A percentile compares a stretch with the other conserved stretches of the same genome.
Evolutionary conservation across 345 rosid genomes (phyloP).

Genomic region (Odontarrhena argentea): DNA sequence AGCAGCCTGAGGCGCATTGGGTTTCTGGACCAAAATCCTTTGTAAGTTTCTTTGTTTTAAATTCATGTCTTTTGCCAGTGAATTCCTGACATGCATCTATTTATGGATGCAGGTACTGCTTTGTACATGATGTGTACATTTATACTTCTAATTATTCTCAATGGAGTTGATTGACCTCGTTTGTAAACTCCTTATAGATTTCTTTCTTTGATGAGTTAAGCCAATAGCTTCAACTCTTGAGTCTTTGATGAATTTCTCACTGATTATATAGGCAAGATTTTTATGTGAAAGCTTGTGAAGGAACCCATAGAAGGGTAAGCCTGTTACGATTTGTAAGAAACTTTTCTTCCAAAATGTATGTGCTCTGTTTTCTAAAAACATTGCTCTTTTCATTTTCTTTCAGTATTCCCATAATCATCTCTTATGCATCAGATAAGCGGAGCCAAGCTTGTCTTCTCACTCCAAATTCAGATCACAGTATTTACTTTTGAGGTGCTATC

Average conservation of each 20-base stretch:
- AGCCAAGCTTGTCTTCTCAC: slow-evolving; percentile 8
- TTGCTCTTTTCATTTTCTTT: slow-evolving; percentile 13
- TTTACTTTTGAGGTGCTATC: background rate
- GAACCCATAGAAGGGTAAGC: slow-evolving; percentile 4
- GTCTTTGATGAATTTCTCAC: slow-evolving; percentile 7
- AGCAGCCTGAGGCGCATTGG: slow-evolving; percentile 17
- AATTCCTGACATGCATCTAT: slow-evolving; percentile 15
- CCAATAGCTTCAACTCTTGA: slow-evolving; percentile 11
- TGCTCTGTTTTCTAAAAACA: background rate
- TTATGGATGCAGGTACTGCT: slow-evolving; percentile 25
- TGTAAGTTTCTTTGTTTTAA: slow-evolving; percentile 29
- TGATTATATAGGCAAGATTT: slow-evolving; percentile 2
- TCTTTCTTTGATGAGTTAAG: slow-evolving; percentile 8
- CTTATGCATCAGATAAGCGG: slow-evolving; percentile 9
- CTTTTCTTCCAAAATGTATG: background rate
- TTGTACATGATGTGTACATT: slow-evolving; percentile 26
- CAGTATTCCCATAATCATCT: slow-evolving; percentile 6
- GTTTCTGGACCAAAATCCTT: slow-evolving; percentile 12
- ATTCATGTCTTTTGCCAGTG: slow-evolving; percentile 9
- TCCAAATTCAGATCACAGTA: slow-evolving; percentile 3
- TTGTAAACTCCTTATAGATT: slow-evolving; percentile 8
- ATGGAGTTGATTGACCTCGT: slow-evolving; percentile 17
- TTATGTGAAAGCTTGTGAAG: background rate
- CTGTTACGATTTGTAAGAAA: background rate
- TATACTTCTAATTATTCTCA: background rate